Conservation (phyloP, 163 green algal species). For the Prototheca cutis region DNA sequence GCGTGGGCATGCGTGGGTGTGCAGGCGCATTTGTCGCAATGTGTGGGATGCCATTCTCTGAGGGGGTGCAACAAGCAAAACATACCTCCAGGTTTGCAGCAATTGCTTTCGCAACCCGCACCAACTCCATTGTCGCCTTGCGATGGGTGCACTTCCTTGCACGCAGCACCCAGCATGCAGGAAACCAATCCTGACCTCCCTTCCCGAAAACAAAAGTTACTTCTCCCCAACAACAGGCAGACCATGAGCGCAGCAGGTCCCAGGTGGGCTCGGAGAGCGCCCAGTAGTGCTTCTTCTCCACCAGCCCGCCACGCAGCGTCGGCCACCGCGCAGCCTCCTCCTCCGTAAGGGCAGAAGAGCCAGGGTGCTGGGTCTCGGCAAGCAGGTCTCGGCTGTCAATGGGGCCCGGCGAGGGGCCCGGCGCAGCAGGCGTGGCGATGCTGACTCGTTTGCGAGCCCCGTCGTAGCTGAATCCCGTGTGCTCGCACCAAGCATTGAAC, state of each 20-base stretch:
- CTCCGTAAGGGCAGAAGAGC: background rate
- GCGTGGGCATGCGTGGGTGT: too few species aligned
- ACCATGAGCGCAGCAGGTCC: constrained; percentile 27
- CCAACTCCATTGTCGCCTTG: too few species aligned
- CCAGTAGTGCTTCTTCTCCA: constrained; percentile 20
- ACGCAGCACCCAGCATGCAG: too few species aligned
- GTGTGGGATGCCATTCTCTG: too few species aligned
- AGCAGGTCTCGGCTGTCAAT: constrained; percentile 25
- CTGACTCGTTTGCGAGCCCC: background rate
- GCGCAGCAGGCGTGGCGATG: background rate
- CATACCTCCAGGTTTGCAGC: too few species aligned
- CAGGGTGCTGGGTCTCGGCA: constrained; percentile 2
- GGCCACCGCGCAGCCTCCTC: constrained; percentile 5
- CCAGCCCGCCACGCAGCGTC: constrained; percentile 3
- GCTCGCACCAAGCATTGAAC: constrained; percentile 23
- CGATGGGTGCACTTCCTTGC: too few species aligned
- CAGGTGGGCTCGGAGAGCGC: constrained; percentile 17
- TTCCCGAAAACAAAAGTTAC: too few species aligned
- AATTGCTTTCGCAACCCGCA: too few species aligned
- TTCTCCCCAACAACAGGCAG: background rate
- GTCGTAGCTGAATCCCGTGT: constrained; percentile 15
- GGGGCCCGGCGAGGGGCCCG: constrained; percentile 11
- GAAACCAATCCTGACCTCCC: too few species aligned
- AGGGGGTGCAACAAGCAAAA: too few species aligned
- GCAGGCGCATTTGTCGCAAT: too few species aligned